Evolutionary conservation across 305 asterid genomes (phyloP).

Genomic region (Caryopteris hybrid): DNA sequence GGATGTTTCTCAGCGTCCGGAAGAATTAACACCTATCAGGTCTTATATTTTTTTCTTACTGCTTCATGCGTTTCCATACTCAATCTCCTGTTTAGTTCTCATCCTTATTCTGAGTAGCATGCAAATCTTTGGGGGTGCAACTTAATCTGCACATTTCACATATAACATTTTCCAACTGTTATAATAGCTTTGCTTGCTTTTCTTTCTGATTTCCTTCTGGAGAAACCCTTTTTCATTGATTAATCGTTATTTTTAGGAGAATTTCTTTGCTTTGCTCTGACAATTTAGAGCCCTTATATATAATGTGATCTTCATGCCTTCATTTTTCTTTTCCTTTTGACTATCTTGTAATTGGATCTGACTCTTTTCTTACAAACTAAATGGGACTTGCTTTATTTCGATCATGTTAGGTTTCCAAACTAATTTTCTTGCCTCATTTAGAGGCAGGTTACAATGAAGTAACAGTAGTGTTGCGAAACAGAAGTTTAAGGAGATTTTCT

Average conservation of each 20-base stretch:
- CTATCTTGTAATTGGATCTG: conserved; percentile 2
- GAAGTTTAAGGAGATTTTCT: neutral
- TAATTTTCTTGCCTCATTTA: neutral
- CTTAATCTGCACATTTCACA: too few species aligned
- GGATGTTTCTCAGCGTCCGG: conserved; percentile 51
- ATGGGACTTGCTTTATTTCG: conserved; percentile 1
- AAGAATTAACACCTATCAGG: conserved; percentile 76
- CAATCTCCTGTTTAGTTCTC: neutral
- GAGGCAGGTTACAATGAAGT: neutral
- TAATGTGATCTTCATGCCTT: neutral
- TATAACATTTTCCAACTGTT: neutral
- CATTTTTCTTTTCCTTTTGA: neutral
- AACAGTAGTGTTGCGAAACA: neutral
- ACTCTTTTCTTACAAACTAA: neutral
- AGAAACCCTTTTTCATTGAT: neutral
- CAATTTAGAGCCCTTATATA: neutral
- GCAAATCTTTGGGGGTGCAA: too few species aligned
- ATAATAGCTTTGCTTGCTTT: neutral
- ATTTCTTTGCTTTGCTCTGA: neutral
- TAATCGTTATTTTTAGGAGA: neutral
- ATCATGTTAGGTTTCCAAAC: neutral
- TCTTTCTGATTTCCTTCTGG: neutral
- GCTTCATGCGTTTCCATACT: neutral
- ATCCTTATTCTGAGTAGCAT: neutral
- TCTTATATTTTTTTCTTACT: conserved; percentile 22